A percentile compares a stretch with the other conserved stretches of the same genome.
Evolutionary conservation across 192 early-diverging fungal species (phyloP).

Genomic region (Funneliformis geosporum): DNA sequence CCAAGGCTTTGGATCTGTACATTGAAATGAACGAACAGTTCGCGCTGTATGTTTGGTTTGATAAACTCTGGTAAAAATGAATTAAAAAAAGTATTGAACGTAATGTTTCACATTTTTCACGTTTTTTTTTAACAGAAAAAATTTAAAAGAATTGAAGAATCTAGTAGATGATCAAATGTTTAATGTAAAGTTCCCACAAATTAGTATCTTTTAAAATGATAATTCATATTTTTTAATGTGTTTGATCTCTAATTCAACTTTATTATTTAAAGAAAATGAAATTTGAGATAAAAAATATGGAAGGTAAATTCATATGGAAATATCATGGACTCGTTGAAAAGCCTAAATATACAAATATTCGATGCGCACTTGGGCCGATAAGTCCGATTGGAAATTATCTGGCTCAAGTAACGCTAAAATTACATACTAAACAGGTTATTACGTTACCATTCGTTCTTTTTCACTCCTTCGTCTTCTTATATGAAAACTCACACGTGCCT

Average conservation of each 20-base stretch:
- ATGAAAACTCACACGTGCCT: neutral
- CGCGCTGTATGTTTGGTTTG: neutral
- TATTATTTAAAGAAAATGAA: neutral
- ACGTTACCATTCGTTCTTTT: neutral
- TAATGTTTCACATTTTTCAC: neutral
- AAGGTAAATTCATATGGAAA: slow-evolving; percentile 52
- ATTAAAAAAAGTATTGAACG: neutral
- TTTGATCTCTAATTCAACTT: neutral
- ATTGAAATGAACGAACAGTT: slow-evolving; percentile 14
- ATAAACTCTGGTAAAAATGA: neutral
- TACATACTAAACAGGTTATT: slow-evolving; percentile 65
- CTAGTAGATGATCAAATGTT: neutral
- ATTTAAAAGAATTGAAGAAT: neutral
- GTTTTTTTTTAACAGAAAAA: neutral
- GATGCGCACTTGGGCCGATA: slow-evolving; percentile 48
- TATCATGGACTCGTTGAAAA: slow-evolving; percentile 57
- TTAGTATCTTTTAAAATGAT: neutral
- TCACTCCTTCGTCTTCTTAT: no score
- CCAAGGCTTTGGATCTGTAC: neutral
- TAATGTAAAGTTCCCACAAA: neutral
- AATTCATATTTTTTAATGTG: neutral
- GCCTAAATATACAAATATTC: slow-evolving; percentile 61
- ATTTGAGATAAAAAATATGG: neutral
- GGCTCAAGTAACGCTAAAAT: slow-evolving; percentile 64
- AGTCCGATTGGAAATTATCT: slow-evolving; percentile 48